Evolutionary conservation across 2,329 filamentous ascomycete genomes (phyloP).

Genomic region (Clonostachys solani): DNA sequence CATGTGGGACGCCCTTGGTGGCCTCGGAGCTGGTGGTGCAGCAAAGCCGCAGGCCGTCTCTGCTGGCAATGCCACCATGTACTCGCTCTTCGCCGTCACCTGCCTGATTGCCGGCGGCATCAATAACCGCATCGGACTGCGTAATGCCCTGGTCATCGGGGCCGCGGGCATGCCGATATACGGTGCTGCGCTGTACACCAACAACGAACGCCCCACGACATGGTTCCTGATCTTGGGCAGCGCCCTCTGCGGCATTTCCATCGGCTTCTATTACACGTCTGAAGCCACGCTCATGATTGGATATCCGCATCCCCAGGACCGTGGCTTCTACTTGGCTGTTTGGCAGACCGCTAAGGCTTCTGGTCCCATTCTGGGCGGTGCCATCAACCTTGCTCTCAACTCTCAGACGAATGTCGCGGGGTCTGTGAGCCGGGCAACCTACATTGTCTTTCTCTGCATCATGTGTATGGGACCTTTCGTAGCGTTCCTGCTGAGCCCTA

Average conservation of each 20-base stretch:
- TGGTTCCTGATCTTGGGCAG: conserved; percentile 35
- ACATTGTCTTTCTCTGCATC: conserved; percentile 32
- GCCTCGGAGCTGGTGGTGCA: conserved; percentile 35
- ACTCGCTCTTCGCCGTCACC: conserved; percentile 37
- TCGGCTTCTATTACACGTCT: conserved; percentile 22
- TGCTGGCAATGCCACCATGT: conserved; percentile 45
- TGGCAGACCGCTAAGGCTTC: conserved; percentile 35
- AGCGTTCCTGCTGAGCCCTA: conserved; percentile 36
- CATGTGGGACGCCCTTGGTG: conserved; percentile 36
- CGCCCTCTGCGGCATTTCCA: conserved; percentile 28
- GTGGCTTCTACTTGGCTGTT: conserved; percentile 12
- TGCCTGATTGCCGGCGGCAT: conserved; percentile 45
- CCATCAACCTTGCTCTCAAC: conserved; percentile 42
- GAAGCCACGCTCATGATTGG: conserved; percentile 6
- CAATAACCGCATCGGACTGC: conserved; percentile 10
- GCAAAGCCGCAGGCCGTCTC: conserved; percentile 62
- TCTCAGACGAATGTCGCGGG: conserved; percentile 22
- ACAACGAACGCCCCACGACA: conserved; percentile 35
- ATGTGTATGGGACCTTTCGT: conserved; percentile 40
- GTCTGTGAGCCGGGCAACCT: conserved; percentile 8
- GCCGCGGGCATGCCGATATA: conserved; percentile 41
- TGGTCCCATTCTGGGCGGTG: conserved; percentile 36
- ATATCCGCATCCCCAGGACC: conserved; percentile 13
- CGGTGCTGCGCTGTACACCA: conserved; percentile 37
- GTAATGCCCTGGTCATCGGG: conserved; percentile 30